These are phyloP conservation scores for Neurospora sp. DNA, from an alignment of 495 filamentous ascomycete genomes.

Conservation along the genomic window DNA sequence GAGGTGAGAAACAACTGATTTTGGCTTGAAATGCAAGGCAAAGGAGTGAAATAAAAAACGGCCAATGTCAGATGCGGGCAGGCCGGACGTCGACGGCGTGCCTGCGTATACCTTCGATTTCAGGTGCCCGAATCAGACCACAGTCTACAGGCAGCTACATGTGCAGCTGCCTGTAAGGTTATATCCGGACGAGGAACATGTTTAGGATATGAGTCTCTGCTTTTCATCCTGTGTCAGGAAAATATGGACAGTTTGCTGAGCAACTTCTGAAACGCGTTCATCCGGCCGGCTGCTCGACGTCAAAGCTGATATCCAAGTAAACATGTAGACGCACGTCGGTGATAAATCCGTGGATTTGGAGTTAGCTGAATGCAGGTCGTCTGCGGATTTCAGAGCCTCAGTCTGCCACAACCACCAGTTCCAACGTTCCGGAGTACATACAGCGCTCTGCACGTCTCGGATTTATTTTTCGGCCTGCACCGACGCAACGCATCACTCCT, in stretches of 20 bases:
- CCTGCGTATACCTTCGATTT: not conserved
- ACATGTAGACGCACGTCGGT: not conserved
- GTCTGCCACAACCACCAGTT: not conserved
- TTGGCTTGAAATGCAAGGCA: not conserved
- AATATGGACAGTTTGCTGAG: not conserved
- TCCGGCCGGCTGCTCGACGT: not conserved
- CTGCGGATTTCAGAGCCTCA: not conserved
- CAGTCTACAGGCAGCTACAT: not conserved
- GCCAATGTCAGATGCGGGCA: not conserved
- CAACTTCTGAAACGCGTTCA: not conserved
- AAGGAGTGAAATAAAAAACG: not conserved
- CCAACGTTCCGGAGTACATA: not conserved
- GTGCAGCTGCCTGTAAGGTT: no score
- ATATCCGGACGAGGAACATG: not conserved
- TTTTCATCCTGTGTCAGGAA: not conserved
- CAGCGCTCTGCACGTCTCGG: not conserved
- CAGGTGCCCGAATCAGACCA: not conserved
- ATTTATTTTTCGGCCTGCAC: not conserved
- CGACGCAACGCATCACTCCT: not conserved
- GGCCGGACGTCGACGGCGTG: not conserved
- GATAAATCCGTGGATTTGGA: not conserved
- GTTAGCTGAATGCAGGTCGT: not conserved
- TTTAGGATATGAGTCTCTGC: not conserved
- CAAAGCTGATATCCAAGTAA: not conserved
- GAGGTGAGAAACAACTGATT: not conserved